phyloP scores from a whole-genome alignment of 1,284 basidiomycete genomes.

The Pterula multifida region DNA sequence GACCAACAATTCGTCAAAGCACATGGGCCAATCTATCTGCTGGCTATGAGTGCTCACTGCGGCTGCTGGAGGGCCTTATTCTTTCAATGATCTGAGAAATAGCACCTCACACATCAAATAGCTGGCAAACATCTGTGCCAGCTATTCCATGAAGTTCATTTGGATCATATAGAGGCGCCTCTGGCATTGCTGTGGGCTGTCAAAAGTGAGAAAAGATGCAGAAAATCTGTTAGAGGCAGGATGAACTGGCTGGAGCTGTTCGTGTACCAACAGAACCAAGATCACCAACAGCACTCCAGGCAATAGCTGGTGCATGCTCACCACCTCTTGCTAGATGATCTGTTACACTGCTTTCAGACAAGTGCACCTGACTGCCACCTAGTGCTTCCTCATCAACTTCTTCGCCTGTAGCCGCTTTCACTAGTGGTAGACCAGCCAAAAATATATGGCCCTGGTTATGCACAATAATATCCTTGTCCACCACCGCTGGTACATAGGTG shows the following conservation, averaged over 20 bases:
- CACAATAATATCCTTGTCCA: conserved; percentile 92
- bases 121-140: conserved; percentile 76
- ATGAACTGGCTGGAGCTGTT: conserved; percentile 30
- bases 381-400: conserved; percentile 88
- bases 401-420: conserved; percentile 92
- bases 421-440: conserved; percentile 90
- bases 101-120: conserved; percentile 90
- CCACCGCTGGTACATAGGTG: conserved; percentile 94
- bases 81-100: conserved; percentile 86
- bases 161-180: conserved; percentile 71
- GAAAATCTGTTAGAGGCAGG: conserved; percentile 4
- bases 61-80: conserved; percentile 84
- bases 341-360: conserved; percentile 85
- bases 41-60: conserved; percentile 54
- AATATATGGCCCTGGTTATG: conserved; percentile 90
- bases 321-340: conserved; percentile 88
- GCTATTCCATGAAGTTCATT: conserved; percentile 86
- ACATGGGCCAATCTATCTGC: too few species aligned
- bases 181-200: conserved; percentile 46
- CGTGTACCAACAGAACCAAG: conserved; percentile 51
- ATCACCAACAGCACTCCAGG: conserved; percentile 73
- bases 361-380: conserved; percentile 91
- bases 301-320: conserved; percentile 79
- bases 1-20: too few species aligned
- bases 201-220: neutral